Conservation (phyloP, 2,329 filamentous ascomycete genomes). For the Alternaria infectoria region DNA sequence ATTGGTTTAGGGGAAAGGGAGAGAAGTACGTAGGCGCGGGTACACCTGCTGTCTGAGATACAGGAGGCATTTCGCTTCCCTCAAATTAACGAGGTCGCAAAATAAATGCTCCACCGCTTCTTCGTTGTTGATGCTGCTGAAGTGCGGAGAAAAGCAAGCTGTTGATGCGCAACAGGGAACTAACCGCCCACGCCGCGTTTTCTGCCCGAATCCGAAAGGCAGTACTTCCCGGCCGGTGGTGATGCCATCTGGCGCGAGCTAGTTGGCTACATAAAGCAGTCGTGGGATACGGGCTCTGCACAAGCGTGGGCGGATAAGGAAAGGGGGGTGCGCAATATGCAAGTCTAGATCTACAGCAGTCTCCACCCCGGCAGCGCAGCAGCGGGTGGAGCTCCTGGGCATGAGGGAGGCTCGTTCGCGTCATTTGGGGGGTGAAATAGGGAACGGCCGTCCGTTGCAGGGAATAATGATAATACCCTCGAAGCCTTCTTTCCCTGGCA, state of each 20-base stretch:
- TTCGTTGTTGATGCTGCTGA: not conserved
- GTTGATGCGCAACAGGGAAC: not conserved
- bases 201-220: not conserved
- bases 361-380: slow-evolving; percentile 3
- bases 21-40: not conserved
- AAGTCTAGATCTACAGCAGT: slow-evolving; percentile 7
- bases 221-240: not conserved
- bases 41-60: not conserved
- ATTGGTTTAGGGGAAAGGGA: not conserved
- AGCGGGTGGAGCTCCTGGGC: slow-evolving; percentile 3
- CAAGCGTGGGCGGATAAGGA: slow-evolving; percentile 9
- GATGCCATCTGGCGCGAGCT: slow-evolving; percentile 1
- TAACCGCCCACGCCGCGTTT: not conserved
- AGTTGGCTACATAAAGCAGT: slow-evolving; percentile 3
- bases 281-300: not conserved
- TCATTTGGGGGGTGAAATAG: slow-evolving; percentile 27
- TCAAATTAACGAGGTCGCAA: not conserved
- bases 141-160: not conserved
- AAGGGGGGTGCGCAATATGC: slow-evolving; percentile 16
- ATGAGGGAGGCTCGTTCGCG: slow-evolving; percentile 16
- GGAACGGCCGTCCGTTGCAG: slow-evolving; percentile 14
- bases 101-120: not conserved
- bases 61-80: not conserved
- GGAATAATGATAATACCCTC: not conserved
- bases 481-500: slow-evolving; percentile 3